phyloP scores from a whole-genome alignment of 176 grass and related monocot species.

The Saccharum spontaneum region DNA sequence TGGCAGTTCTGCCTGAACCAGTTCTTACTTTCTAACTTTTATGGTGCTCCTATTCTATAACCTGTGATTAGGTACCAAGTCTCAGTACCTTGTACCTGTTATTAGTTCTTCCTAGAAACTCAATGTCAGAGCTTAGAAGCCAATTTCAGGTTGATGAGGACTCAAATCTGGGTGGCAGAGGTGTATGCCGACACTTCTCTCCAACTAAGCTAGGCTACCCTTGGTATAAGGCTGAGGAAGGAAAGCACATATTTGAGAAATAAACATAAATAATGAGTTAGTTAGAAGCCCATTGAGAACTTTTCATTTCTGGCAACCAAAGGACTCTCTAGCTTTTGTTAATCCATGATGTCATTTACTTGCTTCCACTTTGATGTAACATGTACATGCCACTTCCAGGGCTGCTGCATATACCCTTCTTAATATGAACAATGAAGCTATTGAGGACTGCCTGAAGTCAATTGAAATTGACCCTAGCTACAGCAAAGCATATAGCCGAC shows the following conservation, averaged over 20 bases:
- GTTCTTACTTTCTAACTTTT: background rate
- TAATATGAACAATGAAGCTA: slow-evolving; percentile 62
- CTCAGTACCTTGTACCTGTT: background rate
- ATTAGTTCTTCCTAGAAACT: background rate
- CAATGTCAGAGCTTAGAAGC: background rate
- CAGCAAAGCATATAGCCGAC: slow-evolving; percentile 59
- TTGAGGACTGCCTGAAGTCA: slow-evolving; percentile 69
- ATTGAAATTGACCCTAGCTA: slow-evolving; percentile 82
- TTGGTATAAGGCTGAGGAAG: background rate
- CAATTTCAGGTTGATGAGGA: background rate
- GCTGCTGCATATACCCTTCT: slow-evolving; percentile 74
- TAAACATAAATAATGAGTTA: background rate
- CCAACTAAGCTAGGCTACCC: background rate
- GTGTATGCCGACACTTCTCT: background rate
- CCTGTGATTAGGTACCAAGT: background rate
- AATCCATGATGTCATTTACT: slow-evolving; percentile 10
- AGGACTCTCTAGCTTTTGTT: background rate
- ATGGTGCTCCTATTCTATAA: slow-evolving; percentile 21
- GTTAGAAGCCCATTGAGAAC: background rate
- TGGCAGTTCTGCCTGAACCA: background rate
- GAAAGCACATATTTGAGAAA: no score
- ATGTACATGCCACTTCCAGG: slow-evolving; percentile 50
- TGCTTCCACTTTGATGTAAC: slow-evolving; percentile 23
- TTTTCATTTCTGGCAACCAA: background rate
- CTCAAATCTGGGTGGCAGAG: background rate